phyloP scores from a whole-genome alignment of 345 rosid genomes.

The Atalantia buxifolia region DNA sequence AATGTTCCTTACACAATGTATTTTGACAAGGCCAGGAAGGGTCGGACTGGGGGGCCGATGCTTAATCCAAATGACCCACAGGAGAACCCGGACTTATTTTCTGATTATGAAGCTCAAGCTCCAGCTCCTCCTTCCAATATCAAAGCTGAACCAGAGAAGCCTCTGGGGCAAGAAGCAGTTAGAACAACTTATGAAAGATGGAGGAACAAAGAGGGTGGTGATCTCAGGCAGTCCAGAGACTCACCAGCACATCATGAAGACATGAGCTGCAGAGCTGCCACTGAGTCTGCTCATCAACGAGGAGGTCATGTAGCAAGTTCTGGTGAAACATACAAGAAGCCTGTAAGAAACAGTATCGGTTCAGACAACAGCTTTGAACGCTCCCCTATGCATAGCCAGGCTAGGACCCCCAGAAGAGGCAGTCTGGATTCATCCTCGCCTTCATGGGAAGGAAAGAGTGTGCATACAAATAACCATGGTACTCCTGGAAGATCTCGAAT shows the following conservation, averaged over 20 bases:
- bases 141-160: slow-evolving; percentile 42
- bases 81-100: slow-evolving; percentile 46
- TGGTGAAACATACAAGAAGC: slow-evolving; percentile 43
- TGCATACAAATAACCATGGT: slow-evolving; percentile 53
- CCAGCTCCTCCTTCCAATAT: slow-evolving; percentile 41
- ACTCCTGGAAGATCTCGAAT: slow-evolving; percentile 59
- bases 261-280: slow-evolving; percentile 26
- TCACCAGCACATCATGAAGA: slow-evolving; percentile 48
- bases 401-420: slow-evolving; percentile 38
- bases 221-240: slow-evolving; percentile 31
- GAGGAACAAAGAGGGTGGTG: slow-evolving; percentile 45
- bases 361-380: slow-evolving; percentile 62
- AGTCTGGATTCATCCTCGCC: slow-evolving; percentile 40
- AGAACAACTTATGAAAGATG: slow-evolving; percentile 35
- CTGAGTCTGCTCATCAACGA: slow-evolving; percentile 39
- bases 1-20: slow-evolving; percentile 84
- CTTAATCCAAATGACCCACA: slow-evolving; percentile 75
- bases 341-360: slow-evolving; percentile 37
- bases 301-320: slow-evolving; percentile 47
- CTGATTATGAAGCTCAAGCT: slow-evolving; percentile 30
- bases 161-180: slow-evolving; percentile 30
- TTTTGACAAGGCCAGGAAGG: slow-evolving; percentile 81
- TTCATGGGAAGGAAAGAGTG: slow-evolving; percentile 54
- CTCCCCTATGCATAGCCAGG: slow-evolving; percentile 61
- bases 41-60: slow-evolving; percentile 50